Base-by-base conservation (phyloP, 2,329 filamentous ascomycete genomes). In the Clonostachys sp. region DNA sequence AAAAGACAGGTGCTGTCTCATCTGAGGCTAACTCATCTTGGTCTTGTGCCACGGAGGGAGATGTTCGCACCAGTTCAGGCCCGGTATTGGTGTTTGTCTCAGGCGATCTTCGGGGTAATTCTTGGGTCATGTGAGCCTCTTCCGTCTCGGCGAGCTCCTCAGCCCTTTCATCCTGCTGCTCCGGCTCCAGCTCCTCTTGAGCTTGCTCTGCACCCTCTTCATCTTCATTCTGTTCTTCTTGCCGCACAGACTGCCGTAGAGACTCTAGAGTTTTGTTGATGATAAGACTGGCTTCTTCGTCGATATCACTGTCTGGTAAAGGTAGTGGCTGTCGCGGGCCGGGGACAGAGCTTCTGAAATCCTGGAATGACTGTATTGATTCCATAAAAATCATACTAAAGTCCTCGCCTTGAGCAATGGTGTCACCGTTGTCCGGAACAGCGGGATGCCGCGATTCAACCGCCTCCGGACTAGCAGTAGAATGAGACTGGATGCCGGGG, bases 311-410 rank as follows among this genome's bases (percentile, higher is more conserved):
- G 5, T 67, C 42, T 16, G 42, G 42, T 24, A 44, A 30, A 8
- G 36, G 36, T 18, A 18, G 36, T n/a, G 36, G 36, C 20, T 44
- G 34, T 34, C 40, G 47, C n/a, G 35, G 18, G 17, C 33, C 47
- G 20, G 64, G 60, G 10, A 61, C 54, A 16, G 61, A 62, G 48
- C 58, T 62, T 40, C 60, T 59, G 47, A 70, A 62, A 35, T 67
- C 68, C 2, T 63, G 68, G 35, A 73, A 72, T 0, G 76, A 78
- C 3, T 73, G 75, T 16, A 82, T 64, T 3, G 76, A 78, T 42
- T 78, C 71, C 50, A 80, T 70, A 34, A 77, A 76, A 48, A 81
- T 81, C 76, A 81, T 81, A 57, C 77, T 81, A 51, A 81, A 81
- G 38, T 76, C 74, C 50, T 81, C 78, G 14, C 66, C 71, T n/a